Percentiles rank a stretch among this genome's conserved stretches.
These are phyloP conservation scores for Pisolithus sp. DNA, from an alignment of 768 basidiomycete genomes.

Conservation along the genomic window DNA sequence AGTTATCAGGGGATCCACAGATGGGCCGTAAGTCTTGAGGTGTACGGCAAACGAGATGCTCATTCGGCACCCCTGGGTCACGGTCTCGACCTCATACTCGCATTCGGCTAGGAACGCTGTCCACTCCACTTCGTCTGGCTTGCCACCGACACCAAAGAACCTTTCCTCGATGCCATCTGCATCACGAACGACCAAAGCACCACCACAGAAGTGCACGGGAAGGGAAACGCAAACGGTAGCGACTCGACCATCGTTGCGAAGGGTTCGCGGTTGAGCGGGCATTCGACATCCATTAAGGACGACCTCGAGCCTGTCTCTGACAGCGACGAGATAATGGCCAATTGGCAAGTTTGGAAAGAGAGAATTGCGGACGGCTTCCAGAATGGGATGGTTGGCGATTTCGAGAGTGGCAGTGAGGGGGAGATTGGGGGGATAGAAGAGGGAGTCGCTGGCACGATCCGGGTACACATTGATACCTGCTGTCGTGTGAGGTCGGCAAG, in stretches of 20 bases:
- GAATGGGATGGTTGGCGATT: constrained; percentile 74
- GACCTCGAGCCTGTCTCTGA: constrained; percentile 67
- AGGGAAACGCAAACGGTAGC: constrained; percentile 71
- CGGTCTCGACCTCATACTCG: constrained; percentile 65
- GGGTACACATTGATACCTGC: constrained; percentile 46
- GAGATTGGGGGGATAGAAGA: constrained; percentile 67
- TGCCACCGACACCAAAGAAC: constrained; percentile 56
- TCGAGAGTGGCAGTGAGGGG: constrained; percentile 74
- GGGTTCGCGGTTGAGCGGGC: constrained; percentile 45
- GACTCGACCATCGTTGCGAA: constrained; percentile 59
- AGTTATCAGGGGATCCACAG: constrained; percentile 57
- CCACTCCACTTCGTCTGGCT: constrained; percentile 70
- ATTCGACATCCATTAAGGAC: constrained; percentile 55
- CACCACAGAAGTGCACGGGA: constrained; percentile 69
- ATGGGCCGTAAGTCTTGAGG: constrained; percentile 59
- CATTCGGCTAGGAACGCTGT: constrained; percentile 69
- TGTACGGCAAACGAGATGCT: constrained; percentile 68
- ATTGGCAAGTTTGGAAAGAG: constrained; percentile 66
- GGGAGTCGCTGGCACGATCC: constrained; percentile 46
- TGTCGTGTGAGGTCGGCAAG: constrained; percentile 61
- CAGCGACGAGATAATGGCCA: constrained; percentile 64
- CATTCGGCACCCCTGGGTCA: constrained; percentile 65
- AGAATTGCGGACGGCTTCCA: constrained; percentile 64
- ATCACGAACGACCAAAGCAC: constrained; percentile 53
- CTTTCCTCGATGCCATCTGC: constrained; percentile 51